These are phyloP conservation scores for Neocucurbitaria cava DNA, from an alignment of 2,329 filamentous ascomycete genomes.

Conservation along the genomic window DNA sequence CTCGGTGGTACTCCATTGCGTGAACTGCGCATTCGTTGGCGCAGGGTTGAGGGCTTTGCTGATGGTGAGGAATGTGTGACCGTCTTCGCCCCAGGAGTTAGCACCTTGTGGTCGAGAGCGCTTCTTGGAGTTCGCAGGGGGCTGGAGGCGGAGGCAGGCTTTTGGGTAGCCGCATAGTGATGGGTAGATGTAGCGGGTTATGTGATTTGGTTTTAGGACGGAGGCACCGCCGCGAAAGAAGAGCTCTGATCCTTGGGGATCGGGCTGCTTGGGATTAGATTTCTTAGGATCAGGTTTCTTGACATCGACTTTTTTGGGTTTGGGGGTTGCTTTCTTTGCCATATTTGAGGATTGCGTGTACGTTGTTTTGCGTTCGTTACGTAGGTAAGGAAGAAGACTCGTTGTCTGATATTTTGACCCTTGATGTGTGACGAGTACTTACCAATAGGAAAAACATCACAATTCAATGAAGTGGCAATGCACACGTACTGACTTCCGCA, in stretches of 20 bases:
- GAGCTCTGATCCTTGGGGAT: neutral
- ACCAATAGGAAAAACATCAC: neutral
- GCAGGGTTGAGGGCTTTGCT: neutral
- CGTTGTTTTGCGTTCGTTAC: neutral
- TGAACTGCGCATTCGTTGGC: neutral
- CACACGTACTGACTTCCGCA: neutral
- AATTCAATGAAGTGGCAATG: neutral
- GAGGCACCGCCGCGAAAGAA: slow-evolving; percentile 19
- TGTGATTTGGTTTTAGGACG: slow-evolving; percentile 21
- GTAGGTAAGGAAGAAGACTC: too few species aligned
- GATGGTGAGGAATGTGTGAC: slow-evolving; percentile 12
- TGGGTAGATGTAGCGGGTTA: slow-evolving; percentile 23
- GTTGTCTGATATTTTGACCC: neutral
- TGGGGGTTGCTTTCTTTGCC: neutral
- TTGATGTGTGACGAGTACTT: neutral
- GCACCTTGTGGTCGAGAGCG: slow-evolving; percentile 16
- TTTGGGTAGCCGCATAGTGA: slow-evolving; percentile 7
- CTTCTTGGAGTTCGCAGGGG: slow-evolving; percentile 1
- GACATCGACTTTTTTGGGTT: too few species aligned
- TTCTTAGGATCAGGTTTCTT: too few species aligned
- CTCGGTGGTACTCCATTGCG: slow-evolving; percentile 1
- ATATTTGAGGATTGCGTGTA: neutral
- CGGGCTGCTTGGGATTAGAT: neutral
- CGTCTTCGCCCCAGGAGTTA: slow-evolving; percentile 9
- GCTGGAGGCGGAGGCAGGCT: slow-evolving; percentile 11